Base-by-base conservation (phyloP, 768 basidiomycete species). In the Leccinum aurantiacum region DNA sequence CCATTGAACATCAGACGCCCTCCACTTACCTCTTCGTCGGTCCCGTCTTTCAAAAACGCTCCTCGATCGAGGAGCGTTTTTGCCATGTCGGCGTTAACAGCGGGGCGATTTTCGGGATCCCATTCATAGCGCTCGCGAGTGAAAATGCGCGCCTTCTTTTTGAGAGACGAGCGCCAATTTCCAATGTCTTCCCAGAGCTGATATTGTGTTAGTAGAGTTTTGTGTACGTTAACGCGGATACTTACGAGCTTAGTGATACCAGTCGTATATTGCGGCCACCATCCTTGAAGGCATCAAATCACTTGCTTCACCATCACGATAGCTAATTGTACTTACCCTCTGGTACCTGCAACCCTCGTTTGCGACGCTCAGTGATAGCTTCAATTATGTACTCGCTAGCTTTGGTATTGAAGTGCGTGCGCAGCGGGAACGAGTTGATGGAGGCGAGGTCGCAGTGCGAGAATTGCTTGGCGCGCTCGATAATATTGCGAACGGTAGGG, bases 101-200 rank as follows among this genome's bases (percentile, higher is more conserved):
- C 5, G 7, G 19, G 15, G 7, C 6, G 31, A 31, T 61, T 61
- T 41, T 61, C 17, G 1, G 22, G 53, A 41, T 61, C 57, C 60
- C 60, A 61, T 14, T 58, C 11, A 11, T 61, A 61, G 29, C 3
- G 6, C 27, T 61, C 9, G 11, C 3, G 6, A 41, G 31, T 17
- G 13, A 29, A 58, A 3, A 31, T 8, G 17, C 3, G 29, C 4
- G 19, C 29, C 29, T 10, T 31, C 29, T 31, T 31, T 31, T 31
- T 31, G 29, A 31, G 29, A 31, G 29, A 31, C 57, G 9, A 61
- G 47, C 4, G 5, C 60, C 53, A 58, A 24, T 54, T 54, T 25
- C 56, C 17, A 2, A 61, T 37, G 17, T 61, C 60, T 41, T 61
- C 47, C 57, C 52, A 61, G n/a, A 47, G 19, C 46, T 47, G 46